Base-by-base conservation (phyloP, 345 rosid genomes). In the Iberis pinnata region DNA sequence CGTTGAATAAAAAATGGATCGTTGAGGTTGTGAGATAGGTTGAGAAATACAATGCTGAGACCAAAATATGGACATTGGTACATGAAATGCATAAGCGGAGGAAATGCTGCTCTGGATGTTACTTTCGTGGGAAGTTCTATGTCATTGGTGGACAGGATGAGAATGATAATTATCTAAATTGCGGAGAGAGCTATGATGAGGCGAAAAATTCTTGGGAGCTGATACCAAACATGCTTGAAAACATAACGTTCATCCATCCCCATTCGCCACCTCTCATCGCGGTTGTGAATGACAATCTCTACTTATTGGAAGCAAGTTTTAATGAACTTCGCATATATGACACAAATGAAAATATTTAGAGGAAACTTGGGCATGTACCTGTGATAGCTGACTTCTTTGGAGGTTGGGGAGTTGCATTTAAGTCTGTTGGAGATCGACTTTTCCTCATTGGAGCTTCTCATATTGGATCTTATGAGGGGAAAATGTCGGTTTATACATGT, bases 241-340 rank as follows among this genome's bases (percentile, higher is more conserved):
- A 27, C 8, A 27, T 27, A 9, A 3, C 1, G 4, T 24, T 27
- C 32, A 4, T 1, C 67, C 26, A n/a, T 8, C 57, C 33, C 31
- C 80, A 73, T 45, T 81, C 88, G 8, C 86, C 88, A 1, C 86
- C 86, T 9, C 79, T 81, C 4, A 40, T 84, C 6, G 82, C 84
- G 1, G 89, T 78, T 0, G 89, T 73, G 37, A 70, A 73, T 72
- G 64, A 84, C 40, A 71, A 76, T 66, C 89, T 84, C 36, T 81
- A 81, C 69, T 69, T 75, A 0, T 74, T 84, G 0, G 79, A 79
- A 39, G 68, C 94, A 17, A 76, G 75, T 2, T 69, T 77, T 0
- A 84, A 84, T 4, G 75, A 75, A 8, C 32, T 27, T 8, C 5
- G 61, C 49, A 68, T 82, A 40, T 85, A 82, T 53, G 25, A 73